Evolutionary conservation across 2,329 filamentous ascomycete species (phyloP).

Genomic region (Cladosporium halotolerans): DNA sequence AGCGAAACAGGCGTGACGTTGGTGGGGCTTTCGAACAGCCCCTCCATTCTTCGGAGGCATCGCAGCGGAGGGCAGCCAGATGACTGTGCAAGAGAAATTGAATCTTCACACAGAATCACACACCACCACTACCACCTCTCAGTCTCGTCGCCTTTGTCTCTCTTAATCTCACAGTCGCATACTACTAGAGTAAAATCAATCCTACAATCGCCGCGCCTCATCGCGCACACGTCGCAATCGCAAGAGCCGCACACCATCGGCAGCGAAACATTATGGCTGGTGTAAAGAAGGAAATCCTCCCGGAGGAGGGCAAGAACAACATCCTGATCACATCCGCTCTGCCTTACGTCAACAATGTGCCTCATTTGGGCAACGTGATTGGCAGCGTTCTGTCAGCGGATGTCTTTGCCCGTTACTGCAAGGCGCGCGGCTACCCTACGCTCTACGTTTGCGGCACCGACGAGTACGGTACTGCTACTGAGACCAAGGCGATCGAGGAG

Average conservation of each 20-base stretch:
- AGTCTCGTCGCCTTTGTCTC: not conserved
- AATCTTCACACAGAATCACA: not conserved
- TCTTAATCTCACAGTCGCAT: too few species aligned
- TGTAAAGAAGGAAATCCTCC: constrained; percentile 35
- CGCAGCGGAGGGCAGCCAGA: not conserved
- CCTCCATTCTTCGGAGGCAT: too few species aligned
- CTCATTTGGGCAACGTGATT: constrained; percentile 80
- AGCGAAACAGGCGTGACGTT: too few species aligned
- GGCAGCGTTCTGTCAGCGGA: constrained; percentile 82
- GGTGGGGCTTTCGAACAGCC: too few species aligned
- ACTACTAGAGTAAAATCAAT: not conserved
- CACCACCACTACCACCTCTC: not conserved
- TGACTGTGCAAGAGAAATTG: not conserved
- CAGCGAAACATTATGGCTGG: constrained; percentile 3
- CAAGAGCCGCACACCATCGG: not conserved
- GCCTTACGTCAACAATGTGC: constrained; percentile 67
- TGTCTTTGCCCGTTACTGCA: constrained; percentile 67
- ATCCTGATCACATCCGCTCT: constrained; percentile 87
- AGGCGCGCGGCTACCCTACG: constrained; percentile 70
- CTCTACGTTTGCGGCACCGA: constrained; percentile 85
- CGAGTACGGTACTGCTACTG: constrained; percentile 92
- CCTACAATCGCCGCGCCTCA: not conserved
- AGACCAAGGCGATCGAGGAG: constrained; percentile 90
- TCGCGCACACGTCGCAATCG: not conserved
- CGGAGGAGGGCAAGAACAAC: constrained; percentile 62